These are phyloP conservation scores for Fagus sylvatica DNA, from an alignment of 306 rosid genomes.

Conservation along the genomic window DNA sequence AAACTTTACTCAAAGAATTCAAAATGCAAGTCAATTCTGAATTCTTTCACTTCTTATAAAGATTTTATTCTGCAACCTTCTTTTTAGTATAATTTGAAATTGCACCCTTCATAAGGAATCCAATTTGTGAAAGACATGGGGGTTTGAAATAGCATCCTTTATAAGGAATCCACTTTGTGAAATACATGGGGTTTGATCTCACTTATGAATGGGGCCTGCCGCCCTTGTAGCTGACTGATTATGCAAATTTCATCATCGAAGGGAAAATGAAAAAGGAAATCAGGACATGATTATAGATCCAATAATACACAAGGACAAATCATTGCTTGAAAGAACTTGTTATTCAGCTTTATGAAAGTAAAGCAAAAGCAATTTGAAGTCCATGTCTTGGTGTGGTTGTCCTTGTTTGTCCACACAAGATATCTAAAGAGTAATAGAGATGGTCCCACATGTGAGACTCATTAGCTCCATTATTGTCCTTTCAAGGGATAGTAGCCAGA, in stretches of 20 bases:
- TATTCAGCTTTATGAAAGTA: not conserved
- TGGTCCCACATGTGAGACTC: conserved; percentile 6
- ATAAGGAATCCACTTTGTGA: not conserved
- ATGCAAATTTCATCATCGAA: not conserved
- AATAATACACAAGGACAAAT: conserved; percentile 9
- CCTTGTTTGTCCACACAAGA: not conserved
- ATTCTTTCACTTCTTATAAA: not conserved
- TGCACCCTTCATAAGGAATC: not conserved
- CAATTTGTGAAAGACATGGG: not conserved
- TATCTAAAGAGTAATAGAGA: not conserved
- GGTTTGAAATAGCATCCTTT: not conserved
- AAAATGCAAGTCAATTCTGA: not conserved
- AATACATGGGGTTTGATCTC: not conserved
- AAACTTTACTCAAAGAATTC: not conserved
- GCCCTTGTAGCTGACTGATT: not conserved
- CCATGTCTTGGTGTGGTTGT: conserved; percentile 5
- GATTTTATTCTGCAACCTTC: not conserved
- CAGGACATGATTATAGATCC: not conserved
- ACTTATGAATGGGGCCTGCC: not conserved
- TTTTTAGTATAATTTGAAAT: not conserved
- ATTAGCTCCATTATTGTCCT: not conserved
- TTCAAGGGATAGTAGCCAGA: not conserved
- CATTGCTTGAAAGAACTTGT: conserved; percentile 9
- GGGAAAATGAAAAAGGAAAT: not conserved
- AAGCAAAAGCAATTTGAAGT: conserved; percentile 15